Evolutionary conservation across 2,329 filamentous ascomycete species (phyloP).

Genomic region (Fusarium longipes): DNA sequence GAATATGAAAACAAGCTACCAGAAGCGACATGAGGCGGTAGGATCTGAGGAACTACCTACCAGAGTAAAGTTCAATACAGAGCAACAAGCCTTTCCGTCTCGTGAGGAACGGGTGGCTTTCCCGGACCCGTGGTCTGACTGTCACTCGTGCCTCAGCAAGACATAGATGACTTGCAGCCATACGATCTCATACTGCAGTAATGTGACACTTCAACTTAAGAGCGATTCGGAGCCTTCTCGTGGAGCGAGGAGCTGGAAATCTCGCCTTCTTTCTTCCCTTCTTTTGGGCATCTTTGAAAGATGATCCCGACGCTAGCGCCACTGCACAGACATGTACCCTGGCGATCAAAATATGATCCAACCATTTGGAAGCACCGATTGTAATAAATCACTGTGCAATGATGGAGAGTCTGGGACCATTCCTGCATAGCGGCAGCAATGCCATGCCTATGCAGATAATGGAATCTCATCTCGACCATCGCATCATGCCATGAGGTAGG

Average conservation of each 20-base stretch:
- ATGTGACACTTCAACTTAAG: slow-evolving; percentile 33
- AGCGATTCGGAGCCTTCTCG: slow-evolving; percentile 15
- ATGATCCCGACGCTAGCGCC: slow-evolving; percentile 36
- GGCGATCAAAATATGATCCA: slow-evolving; percentile 34
- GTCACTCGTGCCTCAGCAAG: slow-evolving; percentile 24
- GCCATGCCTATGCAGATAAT: slow-evolving; percentile 19
- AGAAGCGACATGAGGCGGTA: slow-evolving; percentile 18
- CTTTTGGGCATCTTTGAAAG: slow-evolving; percentile 20
- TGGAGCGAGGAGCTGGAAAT: neutral
- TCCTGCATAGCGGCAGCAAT: slow-evolving; percentile 22
- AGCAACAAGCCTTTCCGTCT: slow-evolving; percentile 2
- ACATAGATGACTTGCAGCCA: slow-evolving; percentile 44
- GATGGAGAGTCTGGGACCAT: slow-evolving; percentile 26
- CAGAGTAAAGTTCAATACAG: slow-evolving; percentile 20
- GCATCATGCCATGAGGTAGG: slow-evolving; percentile 30
- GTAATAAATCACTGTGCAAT: slow-evolving; percentile 24
- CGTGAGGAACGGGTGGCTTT: slow-evolving; percentile 24
- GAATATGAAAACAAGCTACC: slow-evolving; percentile 7
- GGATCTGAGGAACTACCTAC: neutral
- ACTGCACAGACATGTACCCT: slow-evolving; percentile 33
- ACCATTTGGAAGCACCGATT: slow-evolving; percentile 35
- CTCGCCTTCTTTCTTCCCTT: slow-evolving; percentile 11
- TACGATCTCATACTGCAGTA: slow-evolving; percentile 38
- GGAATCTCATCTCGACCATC: neutral
- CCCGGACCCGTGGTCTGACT: slow-evolving; percentile 34